phyloP scores from a whole-genome alignment of 1,284 basidiomycete species.

The Trametes versicolor region DNA sequence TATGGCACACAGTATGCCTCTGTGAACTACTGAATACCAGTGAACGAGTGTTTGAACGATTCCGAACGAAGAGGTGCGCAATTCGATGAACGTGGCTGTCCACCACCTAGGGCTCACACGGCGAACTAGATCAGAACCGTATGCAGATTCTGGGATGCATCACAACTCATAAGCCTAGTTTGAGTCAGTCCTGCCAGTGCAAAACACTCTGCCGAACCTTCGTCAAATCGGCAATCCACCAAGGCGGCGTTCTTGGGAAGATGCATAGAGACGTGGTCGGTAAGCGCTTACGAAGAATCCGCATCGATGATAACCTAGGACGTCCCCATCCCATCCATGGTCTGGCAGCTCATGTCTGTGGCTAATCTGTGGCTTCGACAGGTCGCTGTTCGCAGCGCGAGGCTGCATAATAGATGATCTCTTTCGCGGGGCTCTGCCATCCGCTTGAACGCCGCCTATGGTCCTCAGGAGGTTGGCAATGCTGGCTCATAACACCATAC shows the following conservation, averaged over 20 bases:
- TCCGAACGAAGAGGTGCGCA: conserved; percentile 1
- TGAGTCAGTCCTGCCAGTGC: neutral
- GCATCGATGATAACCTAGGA: neutral
- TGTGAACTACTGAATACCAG: too few relatives aligned
- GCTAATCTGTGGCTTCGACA: neutral
- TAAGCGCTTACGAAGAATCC: neutral
- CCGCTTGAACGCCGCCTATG: neutral
- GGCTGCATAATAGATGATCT: neutral
- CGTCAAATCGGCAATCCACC: neutral
- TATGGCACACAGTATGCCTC: neutral
- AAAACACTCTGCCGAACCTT: neutral
- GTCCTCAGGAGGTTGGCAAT: neutral
- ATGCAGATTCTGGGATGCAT: conserved; percentile 7
- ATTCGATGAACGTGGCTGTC: conserved; percentile 7
- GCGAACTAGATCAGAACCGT: conserved; percentile 6
- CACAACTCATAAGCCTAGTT: neutral
- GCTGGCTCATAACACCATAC: neutral
- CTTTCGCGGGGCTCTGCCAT: neutral
- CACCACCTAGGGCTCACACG: conserved; percentile 10
- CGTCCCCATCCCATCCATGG: neutral
- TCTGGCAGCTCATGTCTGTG: neutral
- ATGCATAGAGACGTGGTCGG: neutral
- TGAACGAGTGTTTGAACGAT: too few relatives aligned
- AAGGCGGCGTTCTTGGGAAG: neutral
- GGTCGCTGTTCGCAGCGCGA: neutral